Percentiles rank a stretch among this genome's conserved stretches.
phyloP scores from a whole-genome alignment of 2,329 filamentous ascomycete genomes.

The Aureobasidium sp. region DNA sequence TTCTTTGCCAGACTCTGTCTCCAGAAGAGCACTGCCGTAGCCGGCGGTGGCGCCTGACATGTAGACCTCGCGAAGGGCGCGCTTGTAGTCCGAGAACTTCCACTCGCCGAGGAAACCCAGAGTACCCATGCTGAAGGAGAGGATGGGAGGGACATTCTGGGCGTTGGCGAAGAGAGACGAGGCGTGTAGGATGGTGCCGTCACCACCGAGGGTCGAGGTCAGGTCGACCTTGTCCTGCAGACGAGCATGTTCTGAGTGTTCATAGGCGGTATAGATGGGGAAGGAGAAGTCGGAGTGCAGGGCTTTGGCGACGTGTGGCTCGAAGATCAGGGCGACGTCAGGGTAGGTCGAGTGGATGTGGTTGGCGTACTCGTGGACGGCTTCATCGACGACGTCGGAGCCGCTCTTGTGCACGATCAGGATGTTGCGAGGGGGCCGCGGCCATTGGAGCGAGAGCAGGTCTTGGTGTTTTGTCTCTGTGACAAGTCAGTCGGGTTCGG shows the following conservation, averaged over 20 bases:
- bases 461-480: slow-evolving; percentile 50
- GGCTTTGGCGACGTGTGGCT: slow-evolving; percentile 61
- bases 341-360: slow-evolving; percentile 76
- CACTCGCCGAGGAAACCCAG: slow-evolving; percentile 92
- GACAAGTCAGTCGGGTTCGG: not conserved
- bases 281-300: slow-evolving; percentile 64
- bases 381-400: slow-evolving; percentile 45
- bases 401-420: slow-evolving; percentile 60
- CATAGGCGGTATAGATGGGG: slow-evolving; percentile 52
- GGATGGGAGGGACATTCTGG: slow-evolving; percentile 72
- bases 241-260: slow-evolving; percentile 25
- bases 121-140: slow-evolving; percentile 95
- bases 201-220: slow-evolving; percentile 82
- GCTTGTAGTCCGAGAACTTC: slow-evolving; percentile 89
- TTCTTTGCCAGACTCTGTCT: not conserved
- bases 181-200: slow-evolving; percentile 81
- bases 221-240: slow-evolving; percentile 70
- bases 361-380: slow-evolving; percentile 50
- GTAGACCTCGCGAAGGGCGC: slow-evolving; percentile 85
- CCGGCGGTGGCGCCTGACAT: slow-evolving; percentile 59
- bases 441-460: slow-evolving; percentile 58
- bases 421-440: slow-evolving; percentile 57
- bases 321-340: slow-evolving; percentile 71
- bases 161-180: slow-evolving; percentile 79
- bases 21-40: slow-evolving; percentile 28